A percentile compares a stretch with the other conserved stretches of the same genome.
phyloP scores from a whole-genome alignment of 179 eudicot species.

The Silene vulgaris region DNA sequence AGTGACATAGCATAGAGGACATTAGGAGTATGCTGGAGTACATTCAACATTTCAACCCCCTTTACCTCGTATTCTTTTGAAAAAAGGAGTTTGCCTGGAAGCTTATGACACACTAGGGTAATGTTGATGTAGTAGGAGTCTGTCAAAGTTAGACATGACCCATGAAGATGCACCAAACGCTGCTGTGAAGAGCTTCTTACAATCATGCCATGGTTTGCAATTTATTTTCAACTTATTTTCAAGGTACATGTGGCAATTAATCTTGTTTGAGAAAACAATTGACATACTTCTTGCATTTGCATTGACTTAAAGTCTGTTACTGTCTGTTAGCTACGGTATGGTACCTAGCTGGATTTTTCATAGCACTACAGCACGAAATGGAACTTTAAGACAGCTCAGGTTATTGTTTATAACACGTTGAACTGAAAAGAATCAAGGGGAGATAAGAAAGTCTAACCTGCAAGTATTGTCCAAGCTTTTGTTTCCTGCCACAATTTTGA shows the following conservation, averaged over 20 bases:
- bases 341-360: neutral
- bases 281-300: conserved; percentile 10
- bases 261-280: neutral
- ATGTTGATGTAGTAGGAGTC: neutral
- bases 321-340: neutral
- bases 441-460: conserved; percentile 46
- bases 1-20: neutral
- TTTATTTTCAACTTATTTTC: neutral
- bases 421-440: neutral
- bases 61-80: neutral
- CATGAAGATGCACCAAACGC: neutral
- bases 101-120: neutral
- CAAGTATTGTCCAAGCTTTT: conserved; percentile 94
- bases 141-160: neutral
- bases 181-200: neutral
- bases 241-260: neutral
- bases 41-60: neutral
- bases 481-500: conserved; percentile 56
- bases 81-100: neutral
- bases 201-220: conserved; percentile 1
- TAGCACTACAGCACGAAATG: neutral
- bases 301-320: neutral
- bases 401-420: neutral
- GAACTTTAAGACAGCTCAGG: neutral
- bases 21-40: neutral